Base-by-base conservation (phyloP, 345 rosid species). In the Pistacia vera region DNA sequence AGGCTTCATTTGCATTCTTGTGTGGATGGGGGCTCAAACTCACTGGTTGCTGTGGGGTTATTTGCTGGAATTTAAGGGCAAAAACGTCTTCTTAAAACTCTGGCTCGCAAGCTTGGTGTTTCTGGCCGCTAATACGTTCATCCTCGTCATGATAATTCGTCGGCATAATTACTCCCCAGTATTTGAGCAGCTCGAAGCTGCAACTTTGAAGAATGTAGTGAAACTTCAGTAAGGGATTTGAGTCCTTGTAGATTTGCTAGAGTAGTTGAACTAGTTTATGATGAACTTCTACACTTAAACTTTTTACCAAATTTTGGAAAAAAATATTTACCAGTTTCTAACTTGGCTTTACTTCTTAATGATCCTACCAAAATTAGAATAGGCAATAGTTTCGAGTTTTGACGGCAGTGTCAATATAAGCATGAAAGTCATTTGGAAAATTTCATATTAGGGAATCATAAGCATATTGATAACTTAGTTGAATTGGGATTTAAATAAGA, bases 31-130 rank as follows among this genome's bases (percentile, higher is more conserved):
- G 77, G 97, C 97, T 80, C 98, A 93, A 78, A 83, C 73, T 35
- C 97, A 93, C 72, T 93, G 98, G 98, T 82, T 95, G 57, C 74
- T 90, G 48, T 95, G 97, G 98, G 98, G 88, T 48, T 94, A 94
- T 81, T 75, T 92, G 79, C 95, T 94, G 4, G 98, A 94, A 77
- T 94, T 92, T 74, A 92, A 83, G 76, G 98, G 97, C 57, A 25
- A 78, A 68, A 94, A 94, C 59, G 98, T 95, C 68, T 90, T 93
- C 66, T 59, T 95, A 36, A 88, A 84, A 84, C 90, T 95, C 7
- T 95, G 99, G 99, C 66, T 88, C 12, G 94, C 94, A 36, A 77
- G 99, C 87, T 81, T 95, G 59, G 71, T 84, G 49, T 91, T 93
- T 83, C 82, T 93, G 72, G 92, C 82, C 66, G 92, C 94, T 51